Conservation (phyloP, 2,329 filamentous ascomycete species). For the Talaromyces sp. region DNA sequence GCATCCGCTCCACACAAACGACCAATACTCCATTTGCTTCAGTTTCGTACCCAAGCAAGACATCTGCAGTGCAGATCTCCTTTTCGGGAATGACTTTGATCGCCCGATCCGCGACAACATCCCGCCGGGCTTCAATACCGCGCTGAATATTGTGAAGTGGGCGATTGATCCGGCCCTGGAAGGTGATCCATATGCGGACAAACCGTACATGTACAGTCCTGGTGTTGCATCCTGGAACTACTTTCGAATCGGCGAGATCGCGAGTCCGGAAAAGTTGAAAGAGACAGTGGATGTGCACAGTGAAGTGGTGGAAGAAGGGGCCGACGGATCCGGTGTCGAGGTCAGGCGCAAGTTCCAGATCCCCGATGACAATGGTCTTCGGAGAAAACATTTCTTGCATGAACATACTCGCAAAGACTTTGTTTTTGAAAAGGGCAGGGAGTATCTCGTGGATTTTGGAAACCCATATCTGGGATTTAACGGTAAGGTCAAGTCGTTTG, state of each 20-base stretch:
- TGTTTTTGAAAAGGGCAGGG: conserved; percentile 55
- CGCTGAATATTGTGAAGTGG: conserved; percentile 81
- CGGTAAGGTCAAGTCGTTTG: conserved; percentile 32
- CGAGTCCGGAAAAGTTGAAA: conserved; percentile 14
- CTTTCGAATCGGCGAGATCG: conserved; percentile 55
- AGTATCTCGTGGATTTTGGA: conserved; percentile 69
- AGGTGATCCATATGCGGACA: conserved; percentile 81
- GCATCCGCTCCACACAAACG: conserved; percentile 59
- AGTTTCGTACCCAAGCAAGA: conserved; percentile 65
- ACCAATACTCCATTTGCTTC: conserved; percentile 82
- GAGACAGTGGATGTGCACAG: conserved; percentile 36
- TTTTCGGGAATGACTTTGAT: conserved; percentile 96
- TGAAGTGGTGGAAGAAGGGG: conserved; percentile 60
- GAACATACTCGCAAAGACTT: conserved; percentile 52
- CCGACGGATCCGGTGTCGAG: conserved; percentile 50
- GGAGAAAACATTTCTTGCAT: conserved; percentile 58
- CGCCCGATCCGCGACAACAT: conserved; percentile 79
- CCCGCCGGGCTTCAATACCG: conserved; percentile 78
- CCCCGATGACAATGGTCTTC: conserved; percentile 47
- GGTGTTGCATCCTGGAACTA: conserved; percentile 75
- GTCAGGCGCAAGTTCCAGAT: conserved; percentile 44
- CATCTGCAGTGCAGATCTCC: conserved; percentile 65
- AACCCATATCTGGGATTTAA: conserved; percentile 91
- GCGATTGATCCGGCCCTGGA: conserved; percentile 87
- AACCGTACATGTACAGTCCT: conserved; percentile 79